Base-by-base conservation (phyloP, 768 basidiomycete species). In the Gymnopilus dilepis region DNA sequence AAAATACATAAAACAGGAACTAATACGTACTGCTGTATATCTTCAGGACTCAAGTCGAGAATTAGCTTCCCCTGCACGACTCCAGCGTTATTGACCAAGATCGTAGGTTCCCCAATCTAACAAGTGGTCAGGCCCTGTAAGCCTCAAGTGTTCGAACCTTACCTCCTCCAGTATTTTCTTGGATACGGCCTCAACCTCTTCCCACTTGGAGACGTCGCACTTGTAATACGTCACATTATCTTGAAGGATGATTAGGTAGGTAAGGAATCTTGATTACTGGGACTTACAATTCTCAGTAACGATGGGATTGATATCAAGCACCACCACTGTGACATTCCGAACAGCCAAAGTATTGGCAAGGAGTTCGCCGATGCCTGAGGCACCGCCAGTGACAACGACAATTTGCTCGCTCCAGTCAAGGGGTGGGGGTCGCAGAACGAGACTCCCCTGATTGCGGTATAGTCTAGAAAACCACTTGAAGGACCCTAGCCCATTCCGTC, bases 41-140 rank as follows among this genome's bases (percentile, higher is more conserved):
- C 97, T 56, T 86, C 82, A 4, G 90, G 84, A 2, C 75, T 78
- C 60, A 97, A 79, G 69, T 98, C 95, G 12, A 96, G 76, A 31
- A 99, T 77, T 2, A 88, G 76, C 68, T 95, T 96, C 24, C 95
- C 95, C 75, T 95, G 92, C 24, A 92, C 93, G 59, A 97, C 88
- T 19, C 96, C 97, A 0, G 97, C 97, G 70, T 97, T 98, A 77
- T 98, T 99, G 67, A 99, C 80, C 22, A 99, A 77, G 38, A 98
- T 83, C 0, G 97, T 97, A 0, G 93, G 93, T 60, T 91, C 83
- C 3, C 94, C 96, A 55, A 97, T 81, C 93, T 96, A 67, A 31
- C 55, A 45, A 26, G 48, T 8, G 31, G 12, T n/a, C 47, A 30
- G 43, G 45, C 50, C 55, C 50, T 30, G 60, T 45, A 24, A 30